phyloP scores from a whole-genome alignment of 2,329 filamentous ascomycete species.

The Phoma sp. region DNA sequence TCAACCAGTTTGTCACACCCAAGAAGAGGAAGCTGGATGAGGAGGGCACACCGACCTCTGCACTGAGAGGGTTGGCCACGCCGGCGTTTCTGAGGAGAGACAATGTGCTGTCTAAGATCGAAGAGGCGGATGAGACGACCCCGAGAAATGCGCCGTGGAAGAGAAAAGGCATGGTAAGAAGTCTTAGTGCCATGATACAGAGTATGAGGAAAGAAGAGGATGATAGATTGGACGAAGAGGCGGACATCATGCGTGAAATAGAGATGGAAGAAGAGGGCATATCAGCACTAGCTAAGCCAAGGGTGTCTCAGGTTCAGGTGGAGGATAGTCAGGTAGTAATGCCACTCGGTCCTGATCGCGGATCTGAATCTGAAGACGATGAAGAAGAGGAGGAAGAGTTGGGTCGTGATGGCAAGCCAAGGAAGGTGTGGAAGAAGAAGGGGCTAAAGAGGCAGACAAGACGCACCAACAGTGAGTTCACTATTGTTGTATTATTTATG shows the following conservation, averaged over 20 bases:
- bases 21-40: slow-evolving; percentile 56
- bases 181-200: slow-evolving; percentile 77
- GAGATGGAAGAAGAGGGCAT: slow-evolving; percentile 58
- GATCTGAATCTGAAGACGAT: slow-evolving; percentile 66
- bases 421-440: slow-evolving; percentile 80
- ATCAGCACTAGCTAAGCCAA: slow-evolving; percentile 34
- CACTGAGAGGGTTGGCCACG: slow-evolving; percentile 64
- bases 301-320: slow-evolving; percentile 45
- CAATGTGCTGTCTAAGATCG: slow-evolving; percentile 59
- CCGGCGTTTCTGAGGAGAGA: slow-evolving; percentile 72
- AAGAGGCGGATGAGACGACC: slow-evolving; percentile 59
- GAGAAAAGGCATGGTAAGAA: slow-evolving; percentile 63
- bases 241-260: slow-evolving; percentile 76
- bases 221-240: slow-evolving; percentile 69
- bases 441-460: slow-evolving; percentile 81
- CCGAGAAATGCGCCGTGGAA: slow-evolving; percentile 52
- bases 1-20: slow-evolving; percentile 70
- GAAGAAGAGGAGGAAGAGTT: slow-evolving; percentile 53
- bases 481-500: not conserved
- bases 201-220: slow-evolving; percentile 67
- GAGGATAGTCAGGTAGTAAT: slow-evolving; percentile 55
- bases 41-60: slow-evolving; percentile 45
- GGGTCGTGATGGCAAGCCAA: slow-evolving; percentile 65
- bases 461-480: slow-evolving; percentile 62
- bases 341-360: slow-evolving; percentile 55